Conservation (phyloP, 1,284 basidiomycete genomes). For the Trichosporon coremiiforme region DNA sequence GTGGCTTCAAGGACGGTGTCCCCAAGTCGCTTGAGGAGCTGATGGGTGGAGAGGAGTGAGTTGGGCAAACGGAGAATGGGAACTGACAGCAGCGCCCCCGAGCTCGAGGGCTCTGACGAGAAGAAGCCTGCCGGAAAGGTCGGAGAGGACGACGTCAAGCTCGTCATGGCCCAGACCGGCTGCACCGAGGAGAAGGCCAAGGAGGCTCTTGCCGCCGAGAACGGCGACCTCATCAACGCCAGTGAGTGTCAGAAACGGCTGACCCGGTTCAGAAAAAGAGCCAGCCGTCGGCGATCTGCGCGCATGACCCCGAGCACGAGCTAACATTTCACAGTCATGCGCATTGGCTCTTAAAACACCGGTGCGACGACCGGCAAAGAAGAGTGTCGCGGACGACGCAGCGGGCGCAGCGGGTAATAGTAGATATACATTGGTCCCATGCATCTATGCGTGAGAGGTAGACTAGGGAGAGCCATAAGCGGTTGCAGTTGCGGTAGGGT, state of each 20-base stretch:
- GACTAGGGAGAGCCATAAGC: conserved; percentile 7
- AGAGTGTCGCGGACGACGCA: conserved; percentile 23
- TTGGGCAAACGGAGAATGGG: conserved; percentile 14
- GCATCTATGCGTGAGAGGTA: conserved; percentile 32
- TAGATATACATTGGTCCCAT: conserved; percentile 34
- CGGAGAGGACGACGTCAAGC: conserved; percentile 91
- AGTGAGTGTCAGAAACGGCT: conserved; percentile 65
- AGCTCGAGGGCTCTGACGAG: conserved; percentile 66
- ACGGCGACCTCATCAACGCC: conserved; percentile 90
- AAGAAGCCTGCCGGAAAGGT: conserved; percentile 61
- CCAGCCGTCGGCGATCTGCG: not conserved
- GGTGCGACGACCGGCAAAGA: not conserved
- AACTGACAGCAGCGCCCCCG: conserved; percentile 62
- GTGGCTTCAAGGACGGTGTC: conserved; percentile 59
- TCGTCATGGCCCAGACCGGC: conserved; percentile 79
- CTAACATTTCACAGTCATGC: conserved; percentile 34
- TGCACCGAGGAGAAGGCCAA: conserved; percentile 88
- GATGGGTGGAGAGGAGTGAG: conserved; percentile 64
- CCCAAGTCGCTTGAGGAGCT: conserved; percentile 63
- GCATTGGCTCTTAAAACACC: conserved; percentile 35
- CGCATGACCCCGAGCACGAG: conserved; percentile 2
- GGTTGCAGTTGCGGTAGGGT: conserved; percentile 1
- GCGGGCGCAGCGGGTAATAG: conserved; percentile 24
- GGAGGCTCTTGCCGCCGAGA: conserved; percentile 82
- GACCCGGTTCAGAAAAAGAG: not conserved